phyloP scores from a whole-genome alignment of 768 basidiomycete genomes.

The Xerocomellus amylosporus region DNA sequence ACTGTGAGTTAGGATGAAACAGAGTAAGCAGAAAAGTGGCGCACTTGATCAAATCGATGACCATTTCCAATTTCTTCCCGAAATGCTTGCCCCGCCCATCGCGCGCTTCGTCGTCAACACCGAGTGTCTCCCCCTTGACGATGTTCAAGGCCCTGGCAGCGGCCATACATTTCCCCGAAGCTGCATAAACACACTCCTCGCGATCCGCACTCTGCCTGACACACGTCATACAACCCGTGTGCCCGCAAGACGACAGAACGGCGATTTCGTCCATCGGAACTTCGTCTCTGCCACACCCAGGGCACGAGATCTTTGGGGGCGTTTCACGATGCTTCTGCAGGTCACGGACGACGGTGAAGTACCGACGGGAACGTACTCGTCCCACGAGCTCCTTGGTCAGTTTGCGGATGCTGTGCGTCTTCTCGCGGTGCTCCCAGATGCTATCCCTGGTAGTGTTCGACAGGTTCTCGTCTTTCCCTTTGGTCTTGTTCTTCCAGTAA shows the following conservation, averaged over 20 bases:
- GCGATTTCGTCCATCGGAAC: conserved; percentile 69
- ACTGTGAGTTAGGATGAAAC: background rate
- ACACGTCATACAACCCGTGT: conserved; percentile 77
- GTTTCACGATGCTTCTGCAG: conserved; percentile 71
- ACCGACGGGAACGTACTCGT: conserved; percentile 85
- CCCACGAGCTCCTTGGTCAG: conserved; percentile 87
- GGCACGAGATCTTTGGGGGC: conserved; percentile 60
- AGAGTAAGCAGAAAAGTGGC: conserved; percentile 15
- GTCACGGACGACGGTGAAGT: conserved; percentile 89
- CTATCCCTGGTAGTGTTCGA: conserved; percentile 57
- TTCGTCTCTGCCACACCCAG: conserved; percentile 52
- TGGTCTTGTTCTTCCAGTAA: conserved; percentile 37
- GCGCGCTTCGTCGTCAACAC: conserved; percentile 72
- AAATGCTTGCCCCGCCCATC: conserved; percentile 75
- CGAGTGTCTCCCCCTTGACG: conserved; percentile 74
- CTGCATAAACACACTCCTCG: conserved; percentile 79
- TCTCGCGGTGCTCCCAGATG: conserved; percentile 81
- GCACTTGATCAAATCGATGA: conserved; percentile 74
- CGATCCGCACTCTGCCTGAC: conserved; percentile 68
- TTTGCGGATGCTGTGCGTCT: conserved; percentile 81
- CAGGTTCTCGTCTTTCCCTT: conserved; percentile 57
- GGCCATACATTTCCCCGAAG: conserved; percentile 68
- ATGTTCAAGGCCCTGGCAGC: conserved; percentile 80
- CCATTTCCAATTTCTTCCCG: conserved; percentile 78
- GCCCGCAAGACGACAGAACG: conserved; percentile 89